Conservation (phyloP, 306 rosid genomes). For the Crotalaria pallida region DNA sequence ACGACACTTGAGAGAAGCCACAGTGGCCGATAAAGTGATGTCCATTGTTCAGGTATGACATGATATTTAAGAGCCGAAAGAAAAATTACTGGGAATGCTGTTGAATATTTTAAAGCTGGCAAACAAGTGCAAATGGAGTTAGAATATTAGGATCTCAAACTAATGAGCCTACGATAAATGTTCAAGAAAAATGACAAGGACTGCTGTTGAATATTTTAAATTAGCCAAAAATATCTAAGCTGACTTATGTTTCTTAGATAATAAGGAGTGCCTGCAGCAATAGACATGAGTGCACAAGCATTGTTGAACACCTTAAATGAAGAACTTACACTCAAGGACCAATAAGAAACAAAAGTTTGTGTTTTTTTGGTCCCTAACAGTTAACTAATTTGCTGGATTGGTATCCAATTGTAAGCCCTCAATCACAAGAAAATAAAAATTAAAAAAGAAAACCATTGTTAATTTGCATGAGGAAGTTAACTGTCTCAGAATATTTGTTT, state of each 20-base stretch:
- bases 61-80: conserved; percentile 98
- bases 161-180: neutral
- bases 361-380: neutral
- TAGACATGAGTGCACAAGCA: neutral
- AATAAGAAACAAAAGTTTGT: neutral
- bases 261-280: neutral
- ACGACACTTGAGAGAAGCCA: conserved; percentile 92
- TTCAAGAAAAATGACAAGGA: too few relatives aligned
- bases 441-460: neutral
- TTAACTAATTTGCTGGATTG: neutral
- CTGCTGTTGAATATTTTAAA: neutral
- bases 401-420: neutral
- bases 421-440: neutral
- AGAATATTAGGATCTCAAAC: conserved; percentile 18
- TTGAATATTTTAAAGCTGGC: conserved; percentile 93
- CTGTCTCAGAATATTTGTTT: neutral
- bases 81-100: conserved; percentile 91
- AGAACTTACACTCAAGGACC: neutral
- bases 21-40: conserved; percentile 72
- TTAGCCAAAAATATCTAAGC: neutral
- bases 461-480: neutral
- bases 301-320: neutral
- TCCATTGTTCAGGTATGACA: conserved; percentile 74
- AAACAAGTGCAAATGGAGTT: conserved; percentile 34
- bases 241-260: neutral